Evolutionary conservation across 495 filamentous ascomycete genomes (phyloP), one percentile per base, ranked within the genome.

Genomic region (Parachaetomium inaequale): DNA sequence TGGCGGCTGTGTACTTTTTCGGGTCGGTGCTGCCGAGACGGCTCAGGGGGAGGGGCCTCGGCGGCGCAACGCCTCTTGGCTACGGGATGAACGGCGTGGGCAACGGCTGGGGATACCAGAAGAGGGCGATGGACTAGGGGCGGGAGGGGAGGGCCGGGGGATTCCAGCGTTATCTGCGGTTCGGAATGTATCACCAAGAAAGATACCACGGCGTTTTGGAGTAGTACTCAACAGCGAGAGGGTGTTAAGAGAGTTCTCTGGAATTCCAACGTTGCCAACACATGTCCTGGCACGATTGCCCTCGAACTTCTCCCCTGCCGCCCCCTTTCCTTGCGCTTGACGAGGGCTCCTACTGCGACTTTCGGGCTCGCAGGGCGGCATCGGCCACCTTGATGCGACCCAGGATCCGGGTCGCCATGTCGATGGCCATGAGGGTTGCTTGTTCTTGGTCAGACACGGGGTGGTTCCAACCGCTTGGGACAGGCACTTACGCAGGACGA

Each of bases 401-500:
- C 4, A 76, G 56, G 15, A 79, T 67, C n/a, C 78, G 63, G 7
- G 50, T 45, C 8, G 68, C 76, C 78, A 79, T 80, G 55, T 79
- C 76, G 28, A 67, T 43, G 32, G 70, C 75, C 40, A 79, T 58
- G 0, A 81, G 21, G 14, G 71, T 31, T 23, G 79, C 79, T 81
- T 56, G 32, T 12, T 52, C n/a, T 4, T 28, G 14, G 67, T 63
- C 45, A 63, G 69, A 64, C 15, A 67, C 3, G 19, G 8, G 25
- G 7, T 34, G 12, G 21, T 32, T 2, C 7, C 49, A 26, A n/a
- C 10, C 14, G 8, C 19, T 3, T 12, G 29, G 58, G 40, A 57
- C 10, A 25, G 40, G 43, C 38, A 87, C 87, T 78, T 76, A 92
- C 90, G 87, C 36, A 93, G 68, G 28, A 82, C 79, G 34, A 91